A percentile compares a stretch with the other conserved stretches of the same genome.
phyloP scores from a whole-genome alignment of 2,329 filamentous ascomycete species.

The Penicillium sp. region DNA sequence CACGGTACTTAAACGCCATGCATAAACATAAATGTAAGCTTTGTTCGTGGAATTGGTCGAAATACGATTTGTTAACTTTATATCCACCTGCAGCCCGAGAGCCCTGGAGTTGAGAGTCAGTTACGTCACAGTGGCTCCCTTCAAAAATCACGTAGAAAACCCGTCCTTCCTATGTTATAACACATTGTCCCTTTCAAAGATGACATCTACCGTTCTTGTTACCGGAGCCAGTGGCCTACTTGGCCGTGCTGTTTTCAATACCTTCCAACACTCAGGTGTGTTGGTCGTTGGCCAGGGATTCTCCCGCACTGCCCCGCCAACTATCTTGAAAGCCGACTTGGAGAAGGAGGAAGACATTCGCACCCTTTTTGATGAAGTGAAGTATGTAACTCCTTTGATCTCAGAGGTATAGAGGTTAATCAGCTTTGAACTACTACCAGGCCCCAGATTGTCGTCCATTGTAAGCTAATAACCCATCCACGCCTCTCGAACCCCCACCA shows the following conservation, averaged over 20 bases:
- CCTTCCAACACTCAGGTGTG: conserved; percentile 68
- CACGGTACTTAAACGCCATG: neutral
- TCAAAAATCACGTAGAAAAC: neutral
- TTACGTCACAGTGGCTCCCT: conserved; percentile 26
- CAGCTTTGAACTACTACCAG: conserved; percentile 42
- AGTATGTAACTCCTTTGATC: conserved; percentile 39
- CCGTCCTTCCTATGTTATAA: neutral
- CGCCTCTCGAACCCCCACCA: neutral
- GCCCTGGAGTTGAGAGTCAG: conserved; percentile 15
- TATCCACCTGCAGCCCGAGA: neutral
- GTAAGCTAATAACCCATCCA: conserved; percentile 48
- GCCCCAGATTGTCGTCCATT: conserved; percentile 77
- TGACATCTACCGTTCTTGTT: conserved; percentile 62
- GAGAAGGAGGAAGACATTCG: conserved; percentile 48
- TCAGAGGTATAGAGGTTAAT: conserved; percentile 2
- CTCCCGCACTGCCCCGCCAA: conserved; percentile 68
- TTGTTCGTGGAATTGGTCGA: neutral
- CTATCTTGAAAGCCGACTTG: conserved; percentile 60
- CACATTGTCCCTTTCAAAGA: conserved; percentile 13
- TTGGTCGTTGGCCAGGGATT: conserved; percentile 70
- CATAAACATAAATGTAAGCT: neutral
- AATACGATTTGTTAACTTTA: neutral
- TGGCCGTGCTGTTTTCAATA: conserved; percentile 72
- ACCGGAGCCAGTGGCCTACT: conserved; percentile 84
- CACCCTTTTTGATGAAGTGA: conserved; percentile 51